phyloP scores from a whole-genome alignment of 768 basidiomycete genomes.

The Pisolithus tinctorius region DNA sequence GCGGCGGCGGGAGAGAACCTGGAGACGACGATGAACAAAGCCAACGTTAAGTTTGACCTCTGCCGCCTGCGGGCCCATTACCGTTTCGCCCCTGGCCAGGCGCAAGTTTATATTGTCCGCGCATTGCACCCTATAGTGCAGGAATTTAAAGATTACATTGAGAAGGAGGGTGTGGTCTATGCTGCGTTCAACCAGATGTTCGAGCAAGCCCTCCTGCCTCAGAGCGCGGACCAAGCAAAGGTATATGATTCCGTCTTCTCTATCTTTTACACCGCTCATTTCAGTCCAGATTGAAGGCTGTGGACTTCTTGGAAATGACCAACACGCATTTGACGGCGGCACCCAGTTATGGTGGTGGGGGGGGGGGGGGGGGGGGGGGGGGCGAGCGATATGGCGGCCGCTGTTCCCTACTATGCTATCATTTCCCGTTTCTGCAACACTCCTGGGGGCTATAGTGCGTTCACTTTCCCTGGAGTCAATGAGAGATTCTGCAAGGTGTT shows the following conservation, averaged over 20 bases:
- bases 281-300: constrained; percentile 2
- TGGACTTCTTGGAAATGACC: neutral
- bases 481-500: constrained; percentile 40
- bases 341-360: neutral
- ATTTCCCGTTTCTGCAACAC: neutral
- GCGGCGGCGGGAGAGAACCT: neutral
- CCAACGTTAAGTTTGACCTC: neutral
- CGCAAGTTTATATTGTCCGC: neutral
- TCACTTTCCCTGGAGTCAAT: constrained; percentile 42
- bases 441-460: constrained; percentile 9
- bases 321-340: neutral
- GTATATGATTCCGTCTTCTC: neutral
- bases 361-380: no score
- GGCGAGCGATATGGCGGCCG: neutral
- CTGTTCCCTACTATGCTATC: neutral
- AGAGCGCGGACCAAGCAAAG: neutral
- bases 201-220: neutral
- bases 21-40: no score
- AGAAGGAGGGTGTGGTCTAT: constrained; percentile 13
- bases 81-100: constrained; percentile 18
- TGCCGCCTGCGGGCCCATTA: neutral
- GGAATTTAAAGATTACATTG: constrained; percentile 17
- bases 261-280: neutral
- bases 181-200: constrained; percentile 3
- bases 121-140: constrained; percentile 8